Evolutionary conservation across 352 stramenopile genomes (phyloP), one percentile per base, ranked within the genome.

Genomic region (Phytophthora cactorum): DNA sequence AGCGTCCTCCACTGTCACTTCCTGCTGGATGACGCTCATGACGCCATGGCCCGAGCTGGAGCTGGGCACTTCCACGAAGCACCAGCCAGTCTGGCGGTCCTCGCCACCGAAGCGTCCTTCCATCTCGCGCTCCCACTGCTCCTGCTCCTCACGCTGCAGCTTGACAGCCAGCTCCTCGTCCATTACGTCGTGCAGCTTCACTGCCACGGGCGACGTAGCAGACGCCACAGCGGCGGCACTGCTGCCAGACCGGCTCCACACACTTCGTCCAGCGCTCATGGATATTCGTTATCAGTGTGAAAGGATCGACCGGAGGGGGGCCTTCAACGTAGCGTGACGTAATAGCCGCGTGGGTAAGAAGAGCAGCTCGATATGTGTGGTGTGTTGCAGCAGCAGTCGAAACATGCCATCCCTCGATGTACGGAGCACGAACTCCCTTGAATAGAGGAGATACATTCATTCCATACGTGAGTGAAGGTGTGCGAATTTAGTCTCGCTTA

Each of bases 21-120:
- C 79, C 67, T 91, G 83, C 53, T 91, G 79, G 12, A 90, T 74
- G 61, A 90, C 81, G 57, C 81, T 90, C 83, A 91, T 91, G 66
- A 86, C 81, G 62, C 83, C 83, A 52, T 77, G 77, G 32, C 84
- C 79, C 0, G 76, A 74, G 59, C 77, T 84, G 2, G 72, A 58
- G 59, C 79, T 87, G n/a, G 83, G 81, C 15, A 91, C 83, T 63
- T 91, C 83, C 63, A 91, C 81, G 58, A 91, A 91, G 52, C 83
- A 91, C 81, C 81, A 91, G 52, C 79, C 83, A 1, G 78, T 82
- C 52, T 86, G 71, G n/a, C 71, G 41, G 36, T 81, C 79, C 43
- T 87, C 79, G 4, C 81, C 83, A 22, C 68, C 68, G 43, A 91
- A 91, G 47, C 82, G 83, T 0, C 79, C 81, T 8, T 81, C 76